Percentiles rank a stretch among this genome's conserved stretches.
These are phyloP conservation scores for Polymyxa betae DNA, from an alignment of 208 protist genomes.

Conservation along the genomic window DNA sequence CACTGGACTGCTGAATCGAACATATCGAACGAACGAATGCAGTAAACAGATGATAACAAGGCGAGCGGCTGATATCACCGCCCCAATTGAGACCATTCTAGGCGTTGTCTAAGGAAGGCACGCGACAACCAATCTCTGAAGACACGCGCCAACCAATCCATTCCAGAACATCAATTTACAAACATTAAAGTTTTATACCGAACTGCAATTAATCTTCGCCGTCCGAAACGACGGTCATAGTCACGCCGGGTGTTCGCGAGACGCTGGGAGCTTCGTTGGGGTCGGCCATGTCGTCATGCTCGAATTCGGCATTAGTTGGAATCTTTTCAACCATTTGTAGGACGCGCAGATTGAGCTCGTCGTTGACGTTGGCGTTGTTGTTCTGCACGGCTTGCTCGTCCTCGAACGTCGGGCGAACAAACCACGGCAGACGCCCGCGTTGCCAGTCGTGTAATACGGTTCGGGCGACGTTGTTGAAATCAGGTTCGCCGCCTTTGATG, in stretches of 20 bases:
- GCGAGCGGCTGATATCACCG: too few species aligned
- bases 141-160: too few species aligned
- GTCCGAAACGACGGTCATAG: too few species aligned
- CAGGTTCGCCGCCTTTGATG: conserved; percentile 57
- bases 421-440: conserved; percentile 48
- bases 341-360: conserved; percentile 18
- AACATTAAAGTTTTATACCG: too few species aligned
- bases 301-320: not conserved
- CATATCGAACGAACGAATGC: too few species aligned
- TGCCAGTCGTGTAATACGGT: conserved; percentile 44
- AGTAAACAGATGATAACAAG: too few species aligned
- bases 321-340: conserved; percentile 28
- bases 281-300: conserved; percentile 1
- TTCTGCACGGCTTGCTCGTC: conserved; percentile 4
- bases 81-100: too few species aligned
- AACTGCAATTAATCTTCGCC: too few species aligned
- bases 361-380: not conserved
- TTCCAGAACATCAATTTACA: too few species aligned
- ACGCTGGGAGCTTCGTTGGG: too few species aligned
- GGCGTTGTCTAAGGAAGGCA: too few species aligned
- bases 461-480: conserved; percentile 56
- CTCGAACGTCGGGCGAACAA: conserved; percentile 47
- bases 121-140: too few species aligned
- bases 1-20: not conserved
- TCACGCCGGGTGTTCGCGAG: not conserved